These are phyloP conservation scores for Populus trichocarpa DNA, from an alignment of 441 rosid species.

Conservation along the genomic window DNA sequence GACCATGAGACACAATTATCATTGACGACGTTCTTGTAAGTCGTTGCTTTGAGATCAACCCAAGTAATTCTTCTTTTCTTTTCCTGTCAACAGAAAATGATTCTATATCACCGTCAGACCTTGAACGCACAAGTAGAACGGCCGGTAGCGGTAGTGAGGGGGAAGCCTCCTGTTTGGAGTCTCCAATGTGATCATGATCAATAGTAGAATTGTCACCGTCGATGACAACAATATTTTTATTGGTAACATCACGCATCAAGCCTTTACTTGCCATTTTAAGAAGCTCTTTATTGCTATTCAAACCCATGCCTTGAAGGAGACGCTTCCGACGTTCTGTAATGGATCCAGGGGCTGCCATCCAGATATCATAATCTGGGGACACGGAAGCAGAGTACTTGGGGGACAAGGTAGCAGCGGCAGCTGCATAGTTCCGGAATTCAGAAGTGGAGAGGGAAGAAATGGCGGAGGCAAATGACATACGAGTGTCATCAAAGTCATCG, in stretches of 20 bases:
- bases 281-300: slow-evolving; percentile 39
- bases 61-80: slow-evolving; percentile 62
- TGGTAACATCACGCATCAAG: slow-evolving; percentile 26
- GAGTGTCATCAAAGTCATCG: slow-evolving; percentile 57
- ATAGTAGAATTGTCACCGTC: background rate
- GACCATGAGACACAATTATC: slow-evolving; percentile 33
- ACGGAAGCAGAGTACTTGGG: background rate
- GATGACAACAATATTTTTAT: slow-evolving; percentile 7
- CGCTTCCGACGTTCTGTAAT: slow-evolving; percentile 74
- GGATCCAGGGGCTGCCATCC: slow-evolving; percentile 92
- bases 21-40: slow-evolving; percentile 60
- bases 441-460: slow-evolving; percentile 33
- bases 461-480: slow-evolving; percentile 63
- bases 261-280: slow-evolving; percentile 18
- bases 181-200: background rate
- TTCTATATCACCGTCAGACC: slow-evolving; percentile 72
- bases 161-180: slow-evolving; percentile 8
- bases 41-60: slow-evolving; percentile 60
- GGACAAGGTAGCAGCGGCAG: slow-evolving; percentile 18
- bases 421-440: slow-evolving; percentile 30
- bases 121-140: slow-evolving; percentile 50
- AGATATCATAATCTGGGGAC: slow-evolving; percentile 60
- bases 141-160: slow-evolving; percentile 6
- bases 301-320: slow-evolving; percentile 77
- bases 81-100: slow-evolving; percentile 36